Conservation (phyloP, 345 rosid species). For the Noccaea bulbosa region DNA sequence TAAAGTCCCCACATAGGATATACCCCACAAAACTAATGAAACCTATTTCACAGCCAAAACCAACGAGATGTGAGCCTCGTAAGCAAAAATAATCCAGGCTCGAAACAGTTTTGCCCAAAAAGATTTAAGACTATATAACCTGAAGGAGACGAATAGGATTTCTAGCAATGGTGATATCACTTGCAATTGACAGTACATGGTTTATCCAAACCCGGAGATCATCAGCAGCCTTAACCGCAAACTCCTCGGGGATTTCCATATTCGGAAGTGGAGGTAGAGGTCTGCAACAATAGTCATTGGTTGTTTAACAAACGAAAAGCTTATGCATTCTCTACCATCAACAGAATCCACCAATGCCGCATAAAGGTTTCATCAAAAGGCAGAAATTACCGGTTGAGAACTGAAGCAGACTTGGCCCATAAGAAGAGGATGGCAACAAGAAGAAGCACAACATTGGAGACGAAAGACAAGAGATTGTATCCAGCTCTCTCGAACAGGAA, state of each 20-base stretch:
- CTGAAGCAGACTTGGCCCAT: slow-evolving; percentile 97
- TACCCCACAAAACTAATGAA: slow-evolving; percentile 56
- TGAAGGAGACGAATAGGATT: slow-evolving; percentile 64
- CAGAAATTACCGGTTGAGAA: slow-evolving; percentile 74
- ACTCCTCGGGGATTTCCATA: slow-evolving; percentile 80
- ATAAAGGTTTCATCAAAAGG: neutral
- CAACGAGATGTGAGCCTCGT: neutral
- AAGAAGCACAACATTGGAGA: slow-evolving; percentile 74
- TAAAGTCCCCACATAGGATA: slow-evolving; percentile 70
- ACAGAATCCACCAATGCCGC: neutral
- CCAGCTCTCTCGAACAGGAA: slow-evolving; percentile 76
- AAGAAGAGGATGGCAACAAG: slow-evolving; percentile 79
- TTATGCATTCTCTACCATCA: slow-evolving; percentile 10
- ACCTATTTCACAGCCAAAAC: slow-evolving; percentile 51
- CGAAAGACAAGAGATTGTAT: slow-evolving; percentile 72
- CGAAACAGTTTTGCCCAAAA: neutral
- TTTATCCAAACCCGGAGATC: slow-evolving; percentile 62
- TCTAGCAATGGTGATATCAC: slow-evolving; percentile 70
- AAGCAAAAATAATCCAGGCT: neutral
- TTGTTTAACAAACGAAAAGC: slow-evolving; percentile 12
- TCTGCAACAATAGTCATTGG: slow-evolving; percentile 48
- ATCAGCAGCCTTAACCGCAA: slow-evolving; percentile 56
- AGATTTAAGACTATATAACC: slow-evolving; percentile 49
- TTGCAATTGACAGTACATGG: slow-evolving; percentile 59
- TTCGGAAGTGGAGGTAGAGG: slow-evolving; percentile 92